phyloP scores from a whole-genome alignment of 352 stramenopile species.

The Globisporangium emineosum region DNA sequence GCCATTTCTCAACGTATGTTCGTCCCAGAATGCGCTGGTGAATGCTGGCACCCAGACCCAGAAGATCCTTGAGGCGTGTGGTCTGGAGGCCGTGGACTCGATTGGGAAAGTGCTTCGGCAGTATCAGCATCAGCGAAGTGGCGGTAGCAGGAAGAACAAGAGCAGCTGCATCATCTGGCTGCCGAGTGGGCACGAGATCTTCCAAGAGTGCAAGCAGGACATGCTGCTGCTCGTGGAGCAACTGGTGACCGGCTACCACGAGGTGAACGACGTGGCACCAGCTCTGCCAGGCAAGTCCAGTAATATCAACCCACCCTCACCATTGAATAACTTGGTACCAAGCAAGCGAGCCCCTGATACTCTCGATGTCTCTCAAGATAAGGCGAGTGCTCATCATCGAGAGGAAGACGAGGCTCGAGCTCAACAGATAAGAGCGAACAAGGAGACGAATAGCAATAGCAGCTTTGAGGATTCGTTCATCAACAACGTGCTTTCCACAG shows the following conservation, averaged over 20 bases:
- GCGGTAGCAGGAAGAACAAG: slow-evolving; percentile 6
- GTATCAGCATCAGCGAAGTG: slow-evolving; percentile 5
- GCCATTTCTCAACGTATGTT: slow-evolving; percentile 87
- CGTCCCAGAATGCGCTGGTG: slow-evolving; percentile 84
- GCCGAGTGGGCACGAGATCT: slow-evolving; percentile 90
- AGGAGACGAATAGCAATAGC: neutral
- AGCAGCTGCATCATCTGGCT: slow-evolving; percentile 78
- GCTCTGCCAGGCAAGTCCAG: slow-evolving; percentile 17
- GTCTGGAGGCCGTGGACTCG: slow-evolving; percentile 66
- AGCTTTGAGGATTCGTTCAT: slow-evolving; percentile 90
- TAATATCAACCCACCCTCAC: neutral
- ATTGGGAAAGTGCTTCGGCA: slow-evolving; percentile 71
- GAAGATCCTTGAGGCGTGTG: slow-evolving; percentile 50
- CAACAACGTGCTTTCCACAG: slow-evolving; percentile 72
- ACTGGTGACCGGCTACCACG: slow-evolving; percentile 92
- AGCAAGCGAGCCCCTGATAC: neutral
- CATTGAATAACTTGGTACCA: neutral
- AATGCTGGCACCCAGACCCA: slow-evolving; percentile 78
- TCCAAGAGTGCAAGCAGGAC: slow-evolving; percentile 91
- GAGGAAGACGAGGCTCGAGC: neutral
- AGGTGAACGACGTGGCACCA: slow-evolving; percentile 66
- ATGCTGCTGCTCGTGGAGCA: slow-evolving; percentile 90
- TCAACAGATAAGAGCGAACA: neutral
- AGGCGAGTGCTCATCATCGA: neutral
- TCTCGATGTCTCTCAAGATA: neutral